Evolutionary conservation across 192 early-diverging fungal genomes (phyloP).

Genomic region (Thamnidium elegans): DNA sequence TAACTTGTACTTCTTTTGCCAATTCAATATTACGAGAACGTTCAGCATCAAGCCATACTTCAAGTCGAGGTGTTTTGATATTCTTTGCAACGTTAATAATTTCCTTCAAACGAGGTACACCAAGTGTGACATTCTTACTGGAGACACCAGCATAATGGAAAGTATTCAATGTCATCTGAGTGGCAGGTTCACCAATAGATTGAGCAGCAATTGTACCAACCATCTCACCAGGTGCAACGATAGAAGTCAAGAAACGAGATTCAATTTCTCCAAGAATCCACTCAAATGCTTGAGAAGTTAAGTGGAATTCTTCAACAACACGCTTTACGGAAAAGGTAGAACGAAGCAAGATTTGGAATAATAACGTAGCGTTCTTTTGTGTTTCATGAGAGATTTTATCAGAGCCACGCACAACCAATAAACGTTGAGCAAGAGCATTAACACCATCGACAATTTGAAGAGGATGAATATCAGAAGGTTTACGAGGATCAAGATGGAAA

Average conservation of each 20-base stretch:
- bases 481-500: slow-evolving; percentile 78
- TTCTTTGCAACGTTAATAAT: slow-evolving; percentile 91
- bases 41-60: slow-evolving; percentile 67
- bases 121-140: slow-evolving; percentile 98
- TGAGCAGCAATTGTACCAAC: slow-evolving; percentile 98
- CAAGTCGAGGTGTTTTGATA: slow-evolving; percentile 93
- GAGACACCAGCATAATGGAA: slow-evolving; percentile 98
- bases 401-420: slow-evolving; percentile 81
- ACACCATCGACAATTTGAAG: slow-evolving; percentile 75
- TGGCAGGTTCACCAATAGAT: slow-evolving; percentile 97
- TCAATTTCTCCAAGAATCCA: slow-evolving; percentile 95
- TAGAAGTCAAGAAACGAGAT: slow-evolving; percentile 83
- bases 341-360: slow-evolving; percentile 83
- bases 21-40: slow-evolving; percentile 69
- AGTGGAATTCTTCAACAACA: slow-evolving; percentile 88
- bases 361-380: slow-evolving; percentile 88
- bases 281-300: slow-evolving; percentile 86
- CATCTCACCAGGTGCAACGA: slow-evolving; percentile 96
- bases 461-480: slow-evolving; percentile 86
- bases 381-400: slow-evolving; percentile 84
- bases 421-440: slow-evolving; percentile 63
- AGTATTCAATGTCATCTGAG: slow-evolving; percentile 99
- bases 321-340: slow-evolving; percentile 79
- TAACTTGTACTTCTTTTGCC: slow-evolving; percentile 86
- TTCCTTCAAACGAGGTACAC: slow-evolving; percentile 99